phyloP scores from a whole-genome alignment of 2,329 filamentous ascomycete genomes.

The Fusarium acutatum region DNA sequence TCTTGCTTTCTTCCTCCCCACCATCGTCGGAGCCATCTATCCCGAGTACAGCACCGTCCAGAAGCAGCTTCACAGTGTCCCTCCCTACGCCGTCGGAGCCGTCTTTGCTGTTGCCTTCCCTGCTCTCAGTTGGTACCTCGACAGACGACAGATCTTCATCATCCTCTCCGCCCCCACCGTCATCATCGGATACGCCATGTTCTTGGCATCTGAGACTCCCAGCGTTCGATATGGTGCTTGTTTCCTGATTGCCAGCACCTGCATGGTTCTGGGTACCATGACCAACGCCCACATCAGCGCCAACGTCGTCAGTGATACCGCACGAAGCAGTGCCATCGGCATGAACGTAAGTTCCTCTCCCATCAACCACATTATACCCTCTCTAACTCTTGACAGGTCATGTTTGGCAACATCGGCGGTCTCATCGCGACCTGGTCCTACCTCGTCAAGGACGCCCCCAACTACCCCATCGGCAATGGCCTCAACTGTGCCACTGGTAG shows the following conservation, averaged over 20 bases:
- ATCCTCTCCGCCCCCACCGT: conserved; percentile 63
- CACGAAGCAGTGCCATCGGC: conserved; percentile 69
- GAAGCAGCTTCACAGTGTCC: conserved; percentile 71
- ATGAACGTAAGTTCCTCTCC: conserved; percentile 34
- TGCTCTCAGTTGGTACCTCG: conserved; percentile 64
- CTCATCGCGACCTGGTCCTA: conserved; percentile 73
- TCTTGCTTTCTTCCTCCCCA: conserved; percentile 71
- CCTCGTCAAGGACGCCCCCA: conserved; percentile 67
- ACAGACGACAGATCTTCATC: conserved; percentile 64
- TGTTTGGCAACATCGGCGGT: conserved; percentile 63
- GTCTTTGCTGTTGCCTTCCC: conserved; percentile 68
- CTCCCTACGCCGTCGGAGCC: conserved; percentile 69
- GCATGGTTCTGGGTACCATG: conserved; percentile 68
- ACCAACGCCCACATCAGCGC: conserved; percentile 70
- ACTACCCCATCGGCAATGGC: conserved; percentile 74
- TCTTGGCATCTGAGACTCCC: conserved; percentile 59
- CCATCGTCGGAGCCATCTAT: conserved; percentile 72
- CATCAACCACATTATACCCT: fast-evolving
- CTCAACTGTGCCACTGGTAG: conserved; percentile 69
- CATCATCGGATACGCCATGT: conserved; percentile 72
- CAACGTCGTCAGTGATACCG: conserved; percentile 72
- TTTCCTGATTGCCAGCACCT: conserved; percentile 68
- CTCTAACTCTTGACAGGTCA: conserved; percentile 31
- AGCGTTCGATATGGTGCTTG: conserved; percentile 68
- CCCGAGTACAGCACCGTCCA: conserved; percentile 63